Evolutionary conservation across 2,329 filamentous ascomycete genomes (phyloP).

Genomic region (Cercospora sp.): DNA sequence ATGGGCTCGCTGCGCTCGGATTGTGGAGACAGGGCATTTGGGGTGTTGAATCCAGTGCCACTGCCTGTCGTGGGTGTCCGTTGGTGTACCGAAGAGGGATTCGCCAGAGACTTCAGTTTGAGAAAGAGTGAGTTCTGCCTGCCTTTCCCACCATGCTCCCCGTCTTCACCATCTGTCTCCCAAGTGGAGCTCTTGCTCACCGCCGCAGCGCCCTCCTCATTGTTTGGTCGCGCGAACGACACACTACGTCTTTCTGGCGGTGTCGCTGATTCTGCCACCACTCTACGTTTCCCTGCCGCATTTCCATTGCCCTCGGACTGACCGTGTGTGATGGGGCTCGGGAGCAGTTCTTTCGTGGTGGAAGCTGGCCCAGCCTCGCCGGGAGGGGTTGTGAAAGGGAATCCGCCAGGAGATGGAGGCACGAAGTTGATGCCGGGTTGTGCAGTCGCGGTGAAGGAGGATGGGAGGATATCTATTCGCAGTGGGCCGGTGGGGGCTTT

Average conservation of each 20-base stretch:
- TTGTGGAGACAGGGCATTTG: slow-evolving; percentile 35
- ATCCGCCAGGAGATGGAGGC: slow-evolving; percentile 24
- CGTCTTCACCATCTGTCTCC: slow-evolving; percentile 33
- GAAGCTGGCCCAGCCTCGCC: slow-evolving; percentile 26
- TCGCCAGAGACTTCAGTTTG: slow-evolving; percentile 35
- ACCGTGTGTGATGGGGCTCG: slow-evolving; percentile 6
- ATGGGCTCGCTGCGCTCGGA: slow-evolving; percentile 38
- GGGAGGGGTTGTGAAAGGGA: slow-evolving; percentile 28
- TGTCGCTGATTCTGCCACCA: slow-evolving; percentile 20
- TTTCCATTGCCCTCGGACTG: slow-evolving; percentile 9
- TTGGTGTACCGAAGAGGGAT: slow-evolving; percentile 21
- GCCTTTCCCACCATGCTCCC: slow-evolving; percentile 23
- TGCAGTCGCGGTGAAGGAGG: not conserved
- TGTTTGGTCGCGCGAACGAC: slow-evolving; percentile 34
- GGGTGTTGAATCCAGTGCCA: slow-evolving; percentile 25
- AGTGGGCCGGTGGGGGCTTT: slow-evolving; percentile 16
- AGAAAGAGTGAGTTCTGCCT: slow-evolving; percentile 35
- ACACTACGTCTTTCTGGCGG: slow-evolving; percentile 35
- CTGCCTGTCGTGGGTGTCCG: slow-evolving; percentile 16
- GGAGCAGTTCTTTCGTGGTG: slow-evolving; percentile 24
- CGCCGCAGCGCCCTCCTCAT: slow-evolving; percentile 23
- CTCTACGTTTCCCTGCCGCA: not conserved
- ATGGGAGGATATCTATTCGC: not conserved
- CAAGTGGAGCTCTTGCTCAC: slow-evolving; percentile 31
- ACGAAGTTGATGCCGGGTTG: slow-evolving; percentile 18